Evolutionary conservation across 2,329 filamentous ascomycete species (phyloP).

Genomic region (Fusarium falciforme): DNA sequence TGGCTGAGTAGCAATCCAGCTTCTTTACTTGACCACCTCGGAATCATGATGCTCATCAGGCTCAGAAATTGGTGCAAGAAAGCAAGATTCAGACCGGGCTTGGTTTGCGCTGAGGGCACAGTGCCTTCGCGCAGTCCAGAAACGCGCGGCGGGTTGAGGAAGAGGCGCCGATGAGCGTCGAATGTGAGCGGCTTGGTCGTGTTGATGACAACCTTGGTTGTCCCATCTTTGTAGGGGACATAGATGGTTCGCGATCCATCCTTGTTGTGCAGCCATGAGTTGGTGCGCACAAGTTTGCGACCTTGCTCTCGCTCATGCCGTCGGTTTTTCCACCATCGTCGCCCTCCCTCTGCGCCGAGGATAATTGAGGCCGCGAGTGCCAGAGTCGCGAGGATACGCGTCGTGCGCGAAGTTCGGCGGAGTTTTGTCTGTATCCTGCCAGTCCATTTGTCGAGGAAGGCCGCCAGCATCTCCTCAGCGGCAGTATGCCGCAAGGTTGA

Average conservation of each 20-base stretch:
- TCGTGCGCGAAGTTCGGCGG: slow-evolving; percentile 74
- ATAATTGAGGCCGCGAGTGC: slow-evolving; percentile 83
- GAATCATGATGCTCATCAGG: slow-evolving; percentile 97
- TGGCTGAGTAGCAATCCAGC: slow-evolving; percentile 91
- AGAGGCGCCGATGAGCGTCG: slow-evolving; percentile 92
- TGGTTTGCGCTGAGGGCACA: slow-evolving; percentile 89
- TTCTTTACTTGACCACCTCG: slow-evolving; percentile 94
- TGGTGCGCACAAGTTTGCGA: slow-evolving; percentile 83
- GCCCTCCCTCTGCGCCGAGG: slow-evolving; percentile 80
- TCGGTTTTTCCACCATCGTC: slow-evolving; percentile 78
- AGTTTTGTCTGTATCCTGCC: slow-evolving; percentile 65
- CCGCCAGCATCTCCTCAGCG: slow-evolving; percentile 74
- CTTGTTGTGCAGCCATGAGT: slow-evolving; percentile 93
- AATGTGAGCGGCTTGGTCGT: slow-evolving; percentile 94
- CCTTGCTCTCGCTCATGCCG: slow-evolving; percentile 86
- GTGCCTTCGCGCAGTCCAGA: slow-evolving; percentile 79
- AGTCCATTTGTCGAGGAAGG: slow-evolving; percentile 71
- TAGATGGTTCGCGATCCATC: slow-evolving; percentile 96
- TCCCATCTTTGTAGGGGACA: slow-evolving; percentile 89
- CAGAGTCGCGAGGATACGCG: slow-evolving; percentile 80
- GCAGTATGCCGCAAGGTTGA: slow-evolving; percentile 80
- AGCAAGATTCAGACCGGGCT: slow-evolving; percentile 92
- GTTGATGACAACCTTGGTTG: slow-evolving; percentile 90
- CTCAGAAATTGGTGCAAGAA: slow-evolving; percentile 98
- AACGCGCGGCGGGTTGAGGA: slow-evolving; percentile 88